Evolutionary conservation across 2,329 filamentous ascomycete genomes (phyloP), one percentile per base, ranked within the genome.

Genomic region (Periglandula ipomoeae): DNA sequence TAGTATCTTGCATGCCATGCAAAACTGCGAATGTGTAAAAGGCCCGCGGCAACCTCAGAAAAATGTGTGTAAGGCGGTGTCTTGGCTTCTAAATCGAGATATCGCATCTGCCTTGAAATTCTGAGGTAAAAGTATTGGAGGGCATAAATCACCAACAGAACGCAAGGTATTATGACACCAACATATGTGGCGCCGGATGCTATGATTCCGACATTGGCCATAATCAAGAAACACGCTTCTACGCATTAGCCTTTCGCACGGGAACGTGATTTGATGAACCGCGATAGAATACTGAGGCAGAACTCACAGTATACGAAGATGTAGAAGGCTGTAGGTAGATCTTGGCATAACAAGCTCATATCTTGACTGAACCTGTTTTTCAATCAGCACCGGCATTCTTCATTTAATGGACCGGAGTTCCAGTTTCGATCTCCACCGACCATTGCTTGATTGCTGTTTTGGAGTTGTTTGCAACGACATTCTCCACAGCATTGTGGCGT

Each of bases 151-250:
- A 56, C 59, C 5, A 70, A 49, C 19, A 23, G 19, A 6, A 2
- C 78, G 56, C 10, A 73, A 57, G 0, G 76, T 75, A 53, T 79
- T 72, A 2, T 64, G 24, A 75, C 66, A 1, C 68, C 68, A 0
- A 75, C 62, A 48, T 70, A 76, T 56, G 52, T 68, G 55, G 49
- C 70, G 55, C 51, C 55, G 0, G 56, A 55, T 4, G 67, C 68
- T 35, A 79, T 72, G 79, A 45, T 22, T 45, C 40, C 37, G 7
- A 38, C 20, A 8, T 48, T 30, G 8, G 22, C 32, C 9, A 48
- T 10, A 13, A 43, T n/a, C 8, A 3, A 43, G 11, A 17, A 47
- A 34, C 19, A 35, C 23, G 11, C 24, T 38, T 47, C 17, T 11
- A 26, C 10, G 2, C 7, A n/a, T 35, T 35, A 13, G 32, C 5